A percentile compares a stretch with the other conserved stretches of the same genome.
Conservation (phyloP, 257 asterid genomes). For the Ligustrum vulgare region DNA sequence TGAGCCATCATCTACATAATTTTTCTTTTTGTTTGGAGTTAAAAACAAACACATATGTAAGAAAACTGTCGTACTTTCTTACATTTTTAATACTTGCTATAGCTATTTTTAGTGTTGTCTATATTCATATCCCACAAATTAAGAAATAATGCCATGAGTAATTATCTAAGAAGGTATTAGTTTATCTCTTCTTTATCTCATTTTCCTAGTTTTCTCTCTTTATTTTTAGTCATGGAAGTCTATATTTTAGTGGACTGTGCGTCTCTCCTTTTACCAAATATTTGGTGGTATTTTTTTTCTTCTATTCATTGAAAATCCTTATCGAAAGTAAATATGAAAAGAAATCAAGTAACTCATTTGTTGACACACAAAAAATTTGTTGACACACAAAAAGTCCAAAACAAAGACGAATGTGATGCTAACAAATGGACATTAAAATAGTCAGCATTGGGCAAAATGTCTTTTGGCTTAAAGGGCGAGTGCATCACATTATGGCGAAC, state of each 20-base stretch:
- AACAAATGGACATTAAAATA: too few relatives aligned
- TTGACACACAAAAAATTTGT: too few relatives aligned
- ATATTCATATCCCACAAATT: neutral
- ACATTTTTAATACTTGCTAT: neutral
- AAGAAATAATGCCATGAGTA: neutral
- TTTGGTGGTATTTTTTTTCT: neutral
- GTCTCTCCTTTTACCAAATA: neutral
- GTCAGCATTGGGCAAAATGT: too few relatives aligned
- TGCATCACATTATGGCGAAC: too few relatives aligned
- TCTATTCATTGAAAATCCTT: neutral
- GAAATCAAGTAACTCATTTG: neutral
- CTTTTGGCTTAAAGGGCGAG: too few relatives aligned
- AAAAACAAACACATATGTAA: neutral
- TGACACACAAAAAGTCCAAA: too few relatives aligned
- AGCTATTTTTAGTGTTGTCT: neutral
- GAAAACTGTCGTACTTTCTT: neutral
- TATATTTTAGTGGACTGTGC: neutral
- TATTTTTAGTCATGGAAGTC: neutral
- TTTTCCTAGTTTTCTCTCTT: neutral
- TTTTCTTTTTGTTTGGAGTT: neutral
- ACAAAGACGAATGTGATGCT: too few relatives aligned
- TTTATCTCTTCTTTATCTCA: neutral
- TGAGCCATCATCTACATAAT: conserved; percentile 47
- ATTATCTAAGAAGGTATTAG: neutral
- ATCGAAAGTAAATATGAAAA: neutral